These are phyloP conservation scores for Boletales sp. DNA, from an alignment of 768 basidiomycete genomes.

Conservation along the genomic window DNA sequence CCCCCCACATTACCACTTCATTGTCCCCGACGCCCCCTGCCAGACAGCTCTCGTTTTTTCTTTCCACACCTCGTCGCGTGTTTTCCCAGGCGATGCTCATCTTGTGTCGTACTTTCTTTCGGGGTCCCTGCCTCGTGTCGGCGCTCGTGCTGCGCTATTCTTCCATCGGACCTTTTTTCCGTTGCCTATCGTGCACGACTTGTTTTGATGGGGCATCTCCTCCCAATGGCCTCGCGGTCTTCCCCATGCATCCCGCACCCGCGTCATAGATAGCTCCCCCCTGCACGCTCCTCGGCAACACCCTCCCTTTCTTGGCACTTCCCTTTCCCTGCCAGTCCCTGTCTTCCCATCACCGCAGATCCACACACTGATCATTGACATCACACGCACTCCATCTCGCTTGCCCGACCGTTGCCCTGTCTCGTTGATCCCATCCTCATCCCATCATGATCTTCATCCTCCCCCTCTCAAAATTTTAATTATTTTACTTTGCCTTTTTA, in stretches of 20 bases:
- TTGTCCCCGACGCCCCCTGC: conserved; percentile 1
- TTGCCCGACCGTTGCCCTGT: background rate
- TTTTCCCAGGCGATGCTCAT: conserved; percentile 12
- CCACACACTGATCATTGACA: conserved; percentile 14
- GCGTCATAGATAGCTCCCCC: conserved; percentile 11
- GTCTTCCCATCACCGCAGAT: conserved; percentile 14
- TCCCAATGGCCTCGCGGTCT: background rate
- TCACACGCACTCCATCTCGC: conserved; percentile 4
- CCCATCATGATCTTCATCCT: background rate
- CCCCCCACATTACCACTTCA: background rate
- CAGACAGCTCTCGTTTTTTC: too few relatives aligned
- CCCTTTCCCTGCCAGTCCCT: background rate
- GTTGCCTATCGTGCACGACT: background rate
- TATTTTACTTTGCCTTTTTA: background rate
- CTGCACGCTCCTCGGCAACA: background rate
- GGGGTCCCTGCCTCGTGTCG: conserved; percentile 31
- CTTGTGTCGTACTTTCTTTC: conserved; percentile 8
- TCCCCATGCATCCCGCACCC: conserved; percentile 1
- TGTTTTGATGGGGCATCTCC: background rate
- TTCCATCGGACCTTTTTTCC: conserved; percentile 6
- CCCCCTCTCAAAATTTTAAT: background rate
- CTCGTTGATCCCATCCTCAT: conserved; percentile 2
- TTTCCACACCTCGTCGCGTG: conserved; percentile 5
- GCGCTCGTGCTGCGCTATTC: conserved; percentile 23
- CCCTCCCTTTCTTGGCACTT: too few relatives aligned